Base-by-base conservation (phyloP, 441 rosid species). In the Eutrema salsugineum region DNA sequence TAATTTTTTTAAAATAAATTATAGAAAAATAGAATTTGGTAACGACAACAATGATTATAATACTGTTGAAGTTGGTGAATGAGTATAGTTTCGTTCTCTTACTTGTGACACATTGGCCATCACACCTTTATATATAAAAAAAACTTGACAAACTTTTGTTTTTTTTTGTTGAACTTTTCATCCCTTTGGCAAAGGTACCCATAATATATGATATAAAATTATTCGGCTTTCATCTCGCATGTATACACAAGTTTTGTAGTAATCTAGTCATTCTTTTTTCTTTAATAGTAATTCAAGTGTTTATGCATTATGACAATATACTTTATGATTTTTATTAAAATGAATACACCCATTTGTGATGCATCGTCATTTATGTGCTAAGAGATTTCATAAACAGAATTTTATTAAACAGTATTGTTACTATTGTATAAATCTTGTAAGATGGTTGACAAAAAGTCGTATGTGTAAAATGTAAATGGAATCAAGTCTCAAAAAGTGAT, bases 41-140 rank as follows among this genome's bases (percentile, higher is more conserved):
- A 53, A 74, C 63, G 68, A 74, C 73, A 66, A 17, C 72, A 66
- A 73, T 75, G 63, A 17, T 67, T 67, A 61, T 6, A 44, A 12
- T 43, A 68, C 35, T 61, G 43, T 54, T 68, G 73, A 69, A 63
- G 79, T 75, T 75, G 70, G 75, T 75, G 70, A 48, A 63, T 69
- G 66, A 69, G 70, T 69, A 55, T 24, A 39, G 61, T 76, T 69
- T 63, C 71, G 48, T 69, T 63, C 48, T 76, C 61, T 43, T 61
- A 11, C 65, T 62, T 68, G 69, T 60, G 66, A 55, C 46, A 28
- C 59, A 60, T 61, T 61, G 33, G 63, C 69, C 43, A 60, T 74
- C 53, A 46, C 53, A 55, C 28, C 65, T 53, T 54, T 43, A 4
- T 39, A 47, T 53, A 28, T 3, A 24, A 72, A 49, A 11, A 63